Conservation (phyloP, 495 filamentous ascomycete genomes). For the Pseudevernia furfuracea region DNA sequence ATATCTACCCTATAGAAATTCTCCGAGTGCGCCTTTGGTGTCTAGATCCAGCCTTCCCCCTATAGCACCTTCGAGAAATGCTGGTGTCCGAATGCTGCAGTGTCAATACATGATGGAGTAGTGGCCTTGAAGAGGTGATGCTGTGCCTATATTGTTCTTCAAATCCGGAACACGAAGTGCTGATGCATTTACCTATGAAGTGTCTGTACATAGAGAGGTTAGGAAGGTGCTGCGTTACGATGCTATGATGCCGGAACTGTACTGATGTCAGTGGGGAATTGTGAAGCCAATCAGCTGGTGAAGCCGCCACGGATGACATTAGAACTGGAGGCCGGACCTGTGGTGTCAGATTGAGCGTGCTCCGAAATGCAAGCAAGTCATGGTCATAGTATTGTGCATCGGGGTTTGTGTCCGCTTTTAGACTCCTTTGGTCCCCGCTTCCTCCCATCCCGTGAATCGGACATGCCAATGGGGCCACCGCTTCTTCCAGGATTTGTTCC, state of each 20-base stretch:
- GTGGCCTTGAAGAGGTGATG: neutral
- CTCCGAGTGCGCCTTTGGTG: constrained; percentile 4
- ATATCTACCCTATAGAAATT: neutral
- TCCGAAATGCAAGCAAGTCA: neutral
- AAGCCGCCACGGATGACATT: neutral
- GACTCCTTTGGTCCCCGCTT: constrained; percentile 13
- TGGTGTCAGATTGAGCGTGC: neutral
- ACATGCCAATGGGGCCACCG: constrained; percentile 36
- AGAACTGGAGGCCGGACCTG: neutral
- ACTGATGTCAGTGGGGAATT: neutral
- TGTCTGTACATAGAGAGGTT: neutral
- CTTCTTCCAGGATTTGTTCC: constrained; percentile 37
- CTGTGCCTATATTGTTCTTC: neutral
- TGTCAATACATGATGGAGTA: neutral
- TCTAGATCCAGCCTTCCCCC: neutral
- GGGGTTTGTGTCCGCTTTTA: neutral
- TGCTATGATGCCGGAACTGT: neutral
- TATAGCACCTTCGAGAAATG: neutral
- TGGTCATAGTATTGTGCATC: constrained; percentile 16
- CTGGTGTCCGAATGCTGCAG: neutral
- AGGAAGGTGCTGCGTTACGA: neutral
- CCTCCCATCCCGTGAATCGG: constrained; percentile 16
- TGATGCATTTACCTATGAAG: neutral
- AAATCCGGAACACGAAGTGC: neutral
- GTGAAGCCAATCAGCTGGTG: neutral